Evolutionary conservation across 352 stramenopile genomes (phyloP).

Genomic region (Phytophthora multivora): DNA sequence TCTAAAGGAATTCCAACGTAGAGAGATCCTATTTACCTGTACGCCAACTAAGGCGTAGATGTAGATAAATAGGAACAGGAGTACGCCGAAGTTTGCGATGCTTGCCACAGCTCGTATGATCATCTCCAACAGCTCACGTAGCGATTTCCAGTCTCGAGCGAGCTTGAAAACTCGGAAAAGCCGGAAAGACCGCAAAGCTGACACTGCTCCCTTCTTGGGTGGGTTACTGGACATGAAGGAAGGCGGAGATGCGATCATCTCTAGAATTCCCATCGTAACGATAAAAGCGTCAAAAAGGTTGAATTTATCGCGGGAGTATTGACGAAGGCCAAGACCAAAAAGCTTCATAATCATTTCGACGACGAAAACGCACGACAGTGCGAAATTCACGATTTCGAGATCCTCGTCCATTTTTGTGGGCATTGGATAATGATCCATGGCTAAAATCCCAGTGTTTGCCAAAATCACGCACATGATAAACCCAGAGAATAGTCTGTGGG

Average conservation of each 20-base stretch:
- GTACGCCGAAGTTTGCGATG: conserved; percentile 93
- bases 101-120: conserved; percentile 92
- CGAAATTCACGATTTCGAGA: conserved; percentile 84
- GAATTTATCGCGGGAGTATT: conserved; percentile 81
- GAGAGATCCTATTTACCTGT: conserved; percentile 47
- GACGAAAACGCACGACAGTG: conserved; percentile 73
- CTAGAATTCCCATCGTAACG: conserved; percentile 77
- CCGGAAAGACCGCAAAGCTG: conserved; percentile 88
- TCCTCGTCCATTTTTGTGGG: conserved; percentile 45
- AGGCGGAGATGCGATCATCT: conserved; percentile 68
- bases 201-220: conserved; percentile 69
- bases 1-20: no score
- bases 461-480: conserved; percentile 83
- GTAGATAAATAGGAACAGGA: conserved; percentile 96
- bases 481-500: conserved; percentile 54
- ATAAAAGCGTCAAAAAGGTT: conserved; percentile 90
- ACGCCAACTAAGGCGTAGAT: conserved; percentile 93
- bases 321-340: conserved; percentile 70
- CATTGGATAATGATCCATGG: conserved; percentile 87
- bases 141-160: conserved; percentile 89
- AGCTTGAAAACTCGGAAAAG: conserved; percentile 96
- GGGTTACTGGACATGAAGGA: conserved; percentile 69
- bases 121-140: conserved; percentile 92
- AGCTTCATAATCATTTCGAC: conserved; percentile 86
- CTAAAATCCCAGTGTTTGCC: conserved; percentile 82